These are phyloP conservation scores for peach (Prunus persica) DNA, from an alignment of 306 rosid species.

Conservation along the genomic window Prunus_persica_NCBIv2 NC_034011.1:3210001-3210500, in stretches of 20 bases:
- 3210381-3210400: slow-evolving; percentile 1
- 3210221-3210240: slow-evolving; percentile 1
- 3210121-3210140: background rate
- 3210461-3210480: slow-evolving; percentile 5
- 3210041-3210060: slow-evolving; percentile 1
- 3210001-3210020: background rate
- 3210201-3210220: background rate
- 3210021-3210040: background rate
- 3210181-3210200: background rate
- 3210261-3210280: slow-evolving; percentile 11
- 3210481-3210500: background rate
- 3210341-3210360: background rate
- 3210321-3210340: background rate
- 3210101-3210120: background rate
- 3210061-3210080: background rate
- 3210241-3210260: slow-evolving; percentile 10
- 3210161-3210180: slow-evolving; percentile 13
- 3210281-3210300: background rate
- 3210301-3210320: background rate
- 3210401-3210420: slow-evolving; percentile 22
- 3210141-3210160: slow-evolving; percentile 15
- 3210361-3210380: slow-evolving; percentile 30
- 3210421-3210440: background rate
- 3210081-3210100: background rate
- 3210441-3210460: background rate